Base-by-base conservation (phyloP, 2,329 filamentous ascomycete species). In the Claviceps arundinis region DNA sequence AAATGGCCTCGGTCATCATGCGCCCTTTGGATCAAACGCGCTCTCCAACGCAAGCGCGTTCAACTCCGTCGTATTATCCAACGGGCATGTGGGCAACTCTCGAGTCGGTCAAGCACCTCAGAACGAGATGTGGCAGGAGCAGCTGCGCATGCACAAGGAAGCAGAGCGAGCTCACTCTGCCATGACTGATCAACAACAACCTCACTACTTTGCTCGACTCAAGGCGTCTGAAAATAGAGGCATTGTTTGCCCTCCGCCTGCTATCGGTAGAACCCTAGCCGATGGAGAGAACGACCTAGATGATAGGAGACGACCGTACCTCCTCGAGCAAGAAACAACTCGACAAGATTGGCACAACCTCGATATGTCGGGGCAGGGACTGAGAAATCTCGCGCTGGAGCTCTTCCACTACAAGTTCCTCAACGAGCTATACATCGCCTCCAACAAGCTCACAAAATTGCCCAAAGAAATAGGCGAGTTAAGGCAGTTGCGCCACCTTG, bases 331-430 rank as follows among this genome's bases (percentile, higher is more conserved):
- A 61, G 74, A 78, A 54, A 75, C 78, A 56, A 81, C 82, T 61
- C 74, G 84, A 57, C 86, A 95, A 67, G 85, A 90, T 62, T 97
- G 93, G 93, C 81, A 88, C 66, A 89, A 90, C 57, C 75, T 98
- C 60, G 93, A 98, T 68, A 84, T 97, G 65, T 93, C 90, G 60
- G 93, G 93, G n/a, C 93, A 97, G 71, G 91, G 91, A 19, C 74
- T 98, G 48, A 85, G 89, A 59, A 87, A 89, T 54, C 75, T 98
- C 37, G 83, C 89, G 1, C 72, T 80, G 8, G 80, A 85, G 45
- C 74, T 98, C 37, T 97, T 97, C 71, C 76, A 79, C 59, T 98
- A 97, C 69, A 78, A 78, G 45, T 97, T 98, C 67, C 74, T 98
- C 52, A 87, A 87, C 58, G 91, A 94, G 68, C 79, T 98, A 34